phyloP scores from a whole-genome alignment of 108 stramenopile species.

The Skeletonema costatum region DNA sequence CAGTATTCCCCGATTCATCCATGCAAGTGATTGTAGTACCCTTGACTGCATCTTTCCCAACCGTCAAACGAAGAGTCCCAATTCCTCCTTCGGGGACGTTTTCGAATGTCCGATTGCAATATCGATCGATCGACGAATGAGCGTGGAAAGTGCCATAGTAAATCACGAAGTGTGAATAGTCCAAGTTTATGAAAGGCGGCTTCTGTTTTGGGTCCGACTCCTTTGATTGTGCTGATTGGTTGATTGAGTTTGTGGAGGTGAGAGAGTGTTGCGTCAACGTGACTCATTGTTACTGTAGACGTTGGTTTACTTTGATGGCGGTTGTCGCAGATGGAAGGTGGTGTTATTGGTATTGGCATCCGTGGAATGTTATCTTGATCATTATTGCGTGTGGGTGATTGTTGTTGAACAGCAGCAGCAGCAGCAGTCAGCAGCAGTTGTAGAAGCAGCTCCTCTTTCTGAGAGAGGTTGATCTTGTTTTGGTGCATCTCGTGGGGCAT shows the following conservation, averaged over 20 bases:
- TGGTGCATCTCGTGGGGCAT: background rate
- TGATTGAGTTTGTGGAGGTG: slow-evolving; percentile 20
- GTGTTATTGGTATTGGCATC: background rate
- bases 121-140: slow-evolving; percentile 34
- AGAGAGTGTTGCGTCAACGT: slow-evolving; percentile 16
- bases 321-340: too few relatives aligned
- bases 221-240: slow-evolving; percentile 24
- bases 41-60: slow-evolving; percentile 3
- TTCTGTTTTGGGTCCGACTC: slow-evolving; percentile 36
- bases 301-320: too few relatives aligned
- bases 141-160: slow-evolving; percentile 34
- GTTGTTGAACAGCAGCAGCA: too few relatives aligned
- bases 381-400: background rate
- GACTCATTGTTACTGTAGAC: slow-evolving; percentile 2
- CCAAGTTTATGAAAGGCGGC: slow-evolving; percentile 20
- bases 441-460: too few relatives aligned
- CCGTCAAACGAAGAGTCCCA: slow-evolving; percentile 18
- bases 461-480: background rate
- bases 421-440: too few relatives aligned
- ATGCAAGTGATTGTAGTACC: slow-evolving; percentile 20
- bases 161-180: slow-evolving; percentile 32
- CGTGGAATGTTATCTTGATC: background rate
- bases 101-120: slow-evolving; percentile 3
- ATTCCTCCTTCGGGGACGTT: slow-evolving; percentile 25
- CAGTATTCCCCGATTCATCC: slow-evolving; percentile 28